A percentile compares a stretch with the other conserved stretches of the same genome.
phyloP scores from a whole-genome alignment of 1,284 basidiomycete genomes.

The Ustilago tritici region DNA sequence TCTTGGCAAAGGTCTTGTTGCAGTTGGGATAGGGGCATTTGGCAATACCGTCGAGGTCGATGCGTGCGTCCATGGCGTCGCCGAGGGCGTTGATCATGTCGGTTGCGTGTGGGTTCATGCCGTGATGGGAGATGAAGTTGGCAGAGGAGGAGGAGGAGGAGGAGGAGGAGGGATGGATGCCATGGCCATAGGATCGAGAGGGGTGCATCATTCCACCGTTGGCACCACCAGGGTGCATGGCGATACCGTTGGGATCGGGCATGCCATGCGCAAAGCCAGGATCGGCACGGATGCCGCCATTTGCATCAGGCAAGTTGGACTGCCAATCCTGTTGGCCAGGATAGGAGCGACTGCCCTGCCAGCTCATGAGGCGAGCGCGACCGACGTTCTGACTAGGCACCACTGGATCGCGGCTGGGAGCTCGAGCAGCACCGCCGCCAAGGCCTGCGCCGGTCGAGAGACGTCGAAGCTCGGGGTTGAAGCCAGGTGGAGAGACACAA shows the following conservation, averaged over 20 bases:
- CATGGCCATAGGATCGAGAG: conserved; percentile 33
- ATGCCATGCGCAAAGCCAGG: conserved; percentile 17
- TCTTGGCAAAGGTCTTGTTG: conserved; percentile 67
- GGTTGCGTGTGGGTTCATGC: conserved; percentile 29
- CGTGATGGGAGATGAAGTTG: conserved; percentile 36
- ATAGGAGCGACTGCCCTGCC: conserved; percentile 32
- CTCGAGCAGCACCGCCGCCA: conserved; percentile 11
- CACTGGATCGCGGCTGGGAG: conserved; percentile 32
- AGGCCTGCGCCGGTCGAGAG: conserved; percentile 25
- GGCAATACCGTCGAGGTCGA: conserved; percentile 61
- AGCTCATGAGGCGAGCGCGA: conserved; percentile 46
- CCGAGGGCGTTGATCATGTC: conserved; percentile 62
- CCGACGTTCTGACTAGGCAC: conserved; percentile 47
- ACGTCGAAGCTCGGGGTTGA: conserved; percentile 36
- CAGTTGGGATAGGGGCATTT: conserved; percentile 61
- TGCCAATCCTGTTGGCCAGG: conserved; percentile 36
- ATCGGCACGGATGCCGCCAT: conserved; percentile 5
- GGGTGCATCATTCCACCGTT: conserved; percentile 36
- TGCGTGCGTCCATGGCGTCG: conserved; percentile 57
- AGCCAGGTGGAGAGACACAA: conserved; percentile 29
- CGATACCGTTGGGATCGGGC: conserved; percentile 24
- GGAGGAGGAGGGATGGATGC: conserved; percentile 21
- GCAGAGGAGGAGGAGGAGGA: too few relatives aligned
- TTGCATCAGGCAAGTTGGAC: conserved; percentile 22
- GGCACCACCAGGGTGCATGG: conserved; percentile 17